phyloP scores from a whole-genome alignment of 2,329 filamentous ascomycete genomes.

The Plectosphaerella plurivora region DNA sequence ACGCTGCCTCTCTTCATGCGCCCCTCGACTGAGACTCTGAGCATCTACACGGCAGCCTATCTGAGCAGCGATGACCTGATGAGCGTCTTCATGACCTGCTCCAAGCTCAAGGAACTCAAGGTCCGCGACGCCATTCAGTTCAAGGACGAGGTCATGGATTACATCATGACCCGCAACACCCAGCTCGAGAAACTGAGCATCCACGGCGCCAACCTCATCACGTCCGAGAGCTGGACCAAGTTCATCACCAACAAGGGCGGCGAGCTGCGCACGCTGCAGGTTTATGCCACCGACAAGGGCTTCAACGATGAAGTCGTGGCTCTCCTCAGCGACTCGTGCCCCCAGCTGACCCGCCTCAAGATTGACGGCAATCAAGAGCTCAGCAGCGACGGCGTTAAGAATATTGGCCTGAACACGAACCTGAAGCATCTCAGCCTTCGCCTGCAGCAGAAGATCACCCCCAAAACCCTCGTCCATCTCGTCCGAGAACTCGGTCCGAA shows the following conservation, averaged over 20 bases:
- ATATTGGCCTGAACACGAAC: conserved; percentile 56
- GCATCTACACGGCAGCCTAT: conserved; percentile 56
- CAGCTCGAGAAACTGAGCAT: conserved; percentile 71
- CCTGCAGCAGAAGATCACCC: conserved; percentile 52
- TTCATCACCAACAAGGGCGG: conserved; percentile 64
- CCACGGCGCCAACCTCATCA: conserved; percentile 79
- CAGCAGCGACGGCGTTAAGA: conserved; percentile 58
- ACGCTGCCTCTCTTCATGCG: conserved; percentile 56
- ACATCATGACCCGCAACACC: conserved; percentile 68
- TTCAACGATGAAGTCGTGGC: conserved; percentile 68
- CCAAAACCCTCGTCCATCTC: conserved; percentile 55
- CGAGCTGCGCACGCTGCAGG: conserved; percentile 63
- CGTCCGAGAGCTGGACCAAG: conserved; percentile 68
- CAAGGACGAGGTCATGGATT: conserved; percentile 79
- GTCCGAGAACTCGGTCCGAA: conserved; percentile 58
- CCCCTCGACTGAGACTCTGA: conserved; percentile 43
- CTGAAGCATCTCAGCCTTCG: conserved; percentile 75
- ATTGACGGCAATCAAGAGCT: conserved; percentile 75
- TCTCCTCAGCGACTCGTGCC: conserved; percentile 60
- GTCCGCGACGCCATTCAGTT: conserved; percentile 86
- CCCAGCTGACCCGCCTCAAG: conserved; percentile 70
- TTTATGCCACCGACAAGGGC: conserved; percentile 80
- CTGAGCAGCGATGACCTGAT: conserved; percentile 73
- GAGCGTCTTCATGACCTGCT: conserved; percentile 72
- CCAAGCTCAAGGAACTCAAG: conserved; percentile 65